These are phyloP conservation scores for Leccinum angustisporum DNA, from an alignment of 1,284 basidiomycete genomes.

Conservation along the genomic window DNA sequence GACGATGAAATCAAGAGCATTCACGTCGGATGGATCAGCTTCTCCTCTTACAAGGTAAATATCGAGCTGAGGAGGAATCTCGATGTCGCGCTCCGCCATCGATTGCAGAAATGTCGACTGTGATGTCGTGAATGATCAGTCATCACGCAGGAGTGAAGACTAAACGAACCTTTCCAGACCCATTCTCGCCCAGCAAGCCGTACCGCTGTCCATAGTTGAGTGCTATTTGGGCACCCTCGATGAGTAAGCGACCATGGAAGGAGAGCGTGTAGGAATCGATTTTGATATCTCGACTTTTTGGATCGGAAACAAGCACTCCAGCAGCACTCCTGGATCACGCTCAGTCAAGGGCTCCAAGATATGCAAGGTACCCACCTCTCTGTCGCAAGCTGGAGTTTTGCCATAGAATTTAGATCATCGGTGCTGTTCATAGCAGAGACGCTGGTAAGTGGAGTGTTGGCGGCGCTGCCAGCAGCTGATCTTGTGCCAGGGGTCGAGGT, in stretches of 20 bases:
- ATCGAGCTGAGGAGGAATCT: constrained; percentile 94
- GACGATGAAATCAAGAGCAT: constrained; percentile 96
- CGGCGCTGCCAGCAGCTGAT: constrained; percentile 59
- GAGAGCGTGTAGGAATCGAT: constrained; percentile 95
- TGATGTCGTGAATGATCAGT: constrained; percentile 10
- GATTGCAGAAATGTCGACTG: constrained; percentile 72
- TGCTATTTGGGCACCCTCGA: constrained; percentile 87
- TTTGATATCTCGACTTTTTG: constrained; percentile 94
- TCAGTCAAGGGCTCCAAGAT: constrained; percentile 1
- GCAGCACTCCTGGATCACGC: constrained; percentile 66
- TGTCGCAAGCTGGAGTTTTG: constrained; percentile 83
- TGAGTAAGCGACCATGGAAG: constrained; percentile 93
- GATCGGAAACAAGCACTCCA: constrained; percentile 92
- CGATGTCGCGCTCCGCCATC: constrained; percentile 90
- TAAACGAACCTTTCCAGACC: constrained; percentile 86
- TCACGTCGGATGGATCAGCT: constrained; percentile 94
- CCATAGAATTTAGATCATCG: constrained; percentile 80
- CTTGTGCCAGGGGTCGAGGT: constrained; percentile 56
- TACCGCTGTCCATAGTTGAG: constrained; percentile 97
- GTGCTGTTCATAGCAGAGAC: constrained; percentile 71
- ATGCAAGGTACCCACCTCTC: constrained; percentile 59
- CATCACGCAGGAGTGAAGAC: constrained; percentile 1
- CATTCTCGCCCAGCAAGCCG: constrained; percentile 95
- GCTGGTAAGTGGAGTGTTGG: constrained; percentile 79
- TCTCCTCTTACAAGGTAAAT: constrained; percentile 97